Evolutionary conservation across 306 rosid species (phyloP).

Genomic region (Bauhinia variegata): DNA sequence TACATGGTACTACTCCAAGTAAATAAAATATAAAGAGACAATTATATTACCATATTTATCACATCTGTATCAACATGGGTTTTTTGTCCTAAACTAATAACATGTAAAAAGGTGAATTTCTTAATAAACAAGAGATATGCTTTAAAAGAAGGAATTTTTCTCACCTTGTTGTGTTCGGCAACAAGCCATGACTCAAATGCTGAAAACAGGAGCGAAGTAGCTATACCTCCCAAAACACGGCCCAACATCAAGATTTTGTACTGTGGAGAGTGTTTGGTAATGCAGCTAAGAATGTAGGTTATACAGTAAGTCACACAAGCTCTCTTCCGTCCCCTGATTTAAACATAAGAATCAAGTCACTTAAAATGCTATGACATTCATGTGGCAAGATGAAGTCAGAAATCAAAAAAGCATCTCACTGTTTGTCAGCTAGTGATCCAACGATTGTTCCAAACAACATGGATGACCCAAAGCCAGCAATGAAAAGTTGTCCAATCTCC

Average conservation of each 20-base stretch:
- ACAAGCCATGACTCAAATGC: constrained; percentile 99
- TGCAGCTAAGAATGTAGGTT: constrained; percentile 87
- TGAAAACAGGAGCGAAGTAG: constrained; percentile 93
- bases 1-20: not conserved
- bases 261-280: constrained; percentile 93
- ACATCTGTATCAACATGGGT: not conserved
- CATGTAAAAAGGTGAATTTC: constrained; percentile 17
- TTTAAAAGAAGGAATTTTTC: constrained; percentile 4
- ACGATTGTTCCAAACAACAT: constrained; percentile 97
- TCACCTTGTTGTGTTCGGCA: constrained; percentile 97
- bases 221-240: constrained; percentile 94
- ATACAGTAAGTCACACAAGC: constrained; percentile 94
- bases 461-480: constrained; percentile 98
- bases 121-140: constrained; percentile 2
- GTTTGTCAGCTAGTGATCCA: constrained; percentile 98
- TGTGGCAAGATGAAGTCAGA: constrained; percentile 11
- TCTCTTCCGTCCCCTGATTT: constrained; percentile 95
- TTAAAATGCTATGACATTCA: constrained; percentile 12
- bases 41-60: not conserved
- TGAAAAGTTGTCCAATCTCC: constrained; percentile 93
- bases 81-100: not conserved
- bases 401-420: constrained; percentile 55
- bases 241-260: constrained; percentile 92
- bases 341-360: constrained; percentile 29
- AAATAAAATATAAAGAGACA: not conserved